Evolutionary conservation across 2,329 filamentous ascomycete genomes (phyloP).

Genomic region (Aspergillus uvarum): DNA sequence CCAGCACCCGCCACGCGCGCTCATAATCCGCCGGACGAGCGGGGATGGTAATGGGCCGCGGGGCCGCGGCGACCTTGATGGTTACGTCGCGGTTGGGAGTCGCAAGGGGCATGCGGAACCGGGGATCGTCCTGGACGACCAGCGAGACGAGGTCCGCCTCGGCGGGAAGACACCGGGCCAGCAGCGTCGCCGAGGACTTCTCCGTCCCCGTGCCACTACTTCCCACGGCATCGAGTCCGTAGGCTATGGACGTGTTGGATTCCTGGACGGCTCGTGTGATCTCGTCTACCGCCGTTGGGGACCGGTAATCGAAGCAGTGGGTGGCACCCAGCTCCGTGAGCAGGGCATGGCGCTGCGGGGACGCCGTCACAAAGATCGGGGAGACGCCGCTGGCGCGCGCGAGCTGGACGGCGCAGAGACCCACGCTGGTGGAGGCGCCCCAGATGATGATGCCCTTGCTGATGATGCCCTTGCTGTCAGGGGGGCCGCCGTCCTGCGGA

Average conservation of each 20-base stretch:
- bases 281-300: slow-evolving; percentile 4
- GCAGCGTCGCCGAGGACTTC: not conserved
- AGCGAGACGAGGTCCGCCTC: not conserved
- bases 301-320: slow-evolving; percentile 9
- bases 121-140: not conserved
- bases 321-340: slow-evolving; percentile 2
- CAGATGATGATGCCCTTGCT: no score
- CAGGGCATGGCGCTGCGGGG: no score
- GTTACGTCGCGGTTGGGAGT: not conserved
- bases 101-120: not conserved
- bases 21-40: not conserved
- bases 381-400: no score
- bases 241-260: not conserved
- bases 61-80: not conserved
- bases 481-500: no score
- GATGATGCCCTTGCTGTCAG: no score
- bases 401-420: no score
- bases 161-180: not conserved
- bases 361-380: no score
- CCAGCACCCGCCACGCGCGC: not conserved
- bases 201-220: not conserved
- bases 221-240: not conserved
- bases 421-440: no score
- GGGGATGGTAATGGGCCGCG: not conserved
- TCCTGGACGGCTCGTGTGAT: not conserved